phyloP scores from a whole-genome alignment of 495 filamentous ascomycete genomes.

The Penicillium crystallinum region DNA sequence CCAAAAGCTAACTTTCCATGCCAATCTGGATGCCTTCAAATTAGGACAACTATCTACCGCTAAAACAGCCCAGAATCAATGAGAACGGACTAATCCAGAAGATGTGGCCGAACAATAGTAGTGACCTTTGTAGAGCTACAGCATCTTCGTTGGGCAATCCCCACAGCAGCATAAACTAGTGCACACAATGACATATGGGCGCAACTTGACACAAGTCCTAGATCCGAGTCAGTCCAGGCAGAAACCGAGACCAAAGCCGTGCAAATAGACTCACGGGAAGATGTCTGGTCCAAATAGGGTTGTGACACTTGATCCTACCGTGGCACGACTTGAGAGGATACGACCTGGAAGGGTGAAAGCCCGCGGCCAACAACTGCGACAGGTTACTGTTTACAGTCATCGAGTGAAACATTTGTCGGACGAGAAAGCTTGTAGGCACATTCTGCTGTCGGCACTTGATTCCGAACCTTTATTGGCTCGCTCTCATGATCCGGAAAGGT shows the following conservation, averaged over 20 bases:
- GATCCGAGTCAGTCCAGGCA: not conserved
- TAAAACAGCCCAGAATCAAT: no score
- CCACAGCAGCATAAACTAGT: no score
- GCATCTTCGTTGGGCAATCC: no score
- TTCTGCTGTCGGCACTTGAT: not conserved
- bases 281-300: no score
- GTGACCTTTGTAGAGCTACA: no score
- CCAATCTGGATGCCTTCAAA: no score
- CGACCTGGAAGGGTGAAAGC: not conserved
- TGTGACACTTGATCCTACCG: not conserved
- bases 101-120: no score
- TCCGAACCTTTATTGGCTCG: not conserved
- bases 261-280: not conserved
- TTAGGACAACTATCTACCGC: no score
- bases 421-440: not conserved
- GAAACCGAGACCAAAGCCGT: not conserved
- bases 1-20: no score
- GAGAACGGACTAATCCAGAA: no score
- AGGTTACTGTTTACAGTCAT: not conserved
- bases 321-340: not conserved
- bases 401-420: not conserved
- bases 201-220: no score
- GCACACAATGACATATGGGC: no score
- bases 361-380: not conserved
- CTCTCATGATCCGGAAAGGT: not conserved